Evolutionary conservation across 2,329 filamentous ascomycete genomes (phyloP).

Genomic region (Xylariaceae sp.): DNA sequence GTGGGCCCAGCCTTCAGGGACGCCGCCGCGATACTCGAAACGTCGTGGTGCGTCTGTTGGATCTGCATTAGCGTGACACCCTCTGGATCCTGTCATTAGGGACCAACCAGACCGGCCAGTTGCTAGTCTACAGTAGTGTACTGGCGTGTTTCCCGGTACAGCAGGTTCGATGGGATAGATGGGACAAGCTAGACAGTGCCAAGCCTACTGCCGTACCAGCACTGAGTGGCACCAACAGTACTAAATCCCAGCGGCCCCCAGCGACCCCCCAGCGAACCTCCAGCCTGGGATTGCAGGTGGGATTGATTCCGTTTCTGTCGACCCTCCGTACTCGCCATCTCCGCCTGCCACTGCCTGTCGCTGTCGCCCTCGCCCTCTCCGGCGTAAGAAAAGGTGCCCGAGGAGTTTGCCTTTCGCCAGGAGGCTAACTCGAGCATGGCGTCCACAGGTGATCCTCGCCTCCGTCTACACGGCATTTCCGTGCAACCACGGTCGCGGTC

Average conservation of each 20-base stretch:
- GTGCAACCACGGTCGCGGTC: not conserved
- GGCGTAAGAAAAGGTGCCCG: constrained; percentile 30
- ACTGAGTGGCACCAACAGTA: constrained; percentile 21
- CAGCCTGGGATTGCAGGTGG: too few relatives aligned
- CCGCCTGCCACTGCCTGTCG: not conserved
- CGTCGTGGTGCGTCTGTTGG: constrained; percentile 21
- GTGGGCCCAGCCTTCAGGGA: too few relatives aligned
- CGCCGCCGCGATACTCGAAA: constrained; percentile 2
- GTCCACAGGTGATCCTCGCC: constrained; percentile 30
- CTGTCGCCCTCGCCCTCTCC: constrained; percentile 15
- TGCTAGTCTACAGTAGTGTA: constrained; percentile 7
- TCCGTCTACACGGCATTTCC: constrained; percentile 8
- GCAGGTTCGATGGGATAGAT: constrained; percentile 17
- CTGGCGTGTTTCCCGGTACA: constrained; percentile 17
- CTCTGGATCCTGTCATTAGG: not conserved
- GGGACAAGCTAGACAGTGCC: constrained; percentile 13
- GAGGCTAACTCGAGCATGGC: constrained; percentile 33
- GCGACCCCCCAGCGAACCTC: too few relatives aligned
- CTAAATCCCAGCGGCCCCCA: constrained; percentile 25
- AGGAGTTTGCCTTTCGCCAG: constrained; percentile 32
- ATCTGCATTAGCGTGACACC: constrained; percentile 29
- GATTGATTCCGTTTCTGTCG: too few relatives aligned
- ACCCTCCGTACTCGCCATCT: too few relatives aligned
- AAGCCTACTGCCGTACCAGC: constrained; percentile 22
- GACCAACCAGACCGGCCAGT: not conserved